A percentile compares a stretch with the other conserved stretches of the same genome.
phyloP scores from a whole-genome alignment of 306 rosid species.

The Quercus engelmannii region DNA sequence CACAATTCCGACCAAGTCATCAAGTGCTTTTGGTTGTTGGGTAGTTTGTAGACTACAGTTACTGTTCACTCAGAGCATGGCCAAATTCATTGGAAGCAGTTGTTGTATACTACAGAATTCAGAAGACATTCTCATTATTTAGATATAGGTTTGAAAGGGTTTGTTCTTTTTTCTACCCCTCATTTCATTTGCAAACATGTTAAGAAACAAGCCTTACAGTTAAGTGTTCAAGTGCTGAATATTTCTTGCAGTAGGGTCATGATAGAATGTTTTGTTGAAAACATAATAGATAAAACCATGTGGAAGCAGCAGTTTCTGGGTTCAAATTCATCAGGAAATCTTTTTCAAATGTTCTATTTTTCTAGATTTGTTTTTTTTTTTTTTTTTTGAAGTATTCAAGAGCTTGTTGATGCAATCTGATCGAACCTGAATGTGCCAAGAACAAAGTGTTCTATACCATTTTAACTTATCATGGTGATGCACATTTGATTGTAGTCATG shows the following conservation, averaged over 20 bases:
- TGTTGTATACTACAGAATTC: too few relatives aligned
- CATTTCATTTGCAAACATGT: too few relatives aligned
- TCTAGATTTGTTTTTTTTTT: neutral
- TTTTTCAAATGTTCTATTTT: neutral
- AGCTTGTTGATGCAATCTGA: neutral
- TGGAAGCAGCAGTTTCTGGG: neutral
- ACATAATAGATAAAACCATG: neutral
- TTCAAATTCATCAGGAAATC: neutral
- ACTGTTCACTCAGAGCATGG: too few relatives aligned
- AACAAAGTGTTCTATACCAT: neutral
- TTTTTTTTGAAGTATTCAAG: neutral
- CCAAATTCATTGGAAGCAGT: too few relatives aligned
- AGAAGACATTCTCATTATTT: too few relatives aligned
- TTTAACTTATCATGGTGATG: too few relatives aligned
- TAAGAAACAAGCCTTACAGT: neutral
- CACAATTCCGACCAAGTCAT: too few relatives aligned
- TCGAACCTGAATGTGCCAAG: neutral
- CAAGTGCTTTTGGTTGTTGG: too few relatives aligned
- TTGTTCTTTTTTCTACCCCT: too few relatives aligned
- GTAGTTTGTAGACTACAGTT: too few relatives aligned
- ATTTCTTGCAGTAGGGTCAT: neutral
- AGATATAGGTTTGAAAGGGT: too few relatives aligned
- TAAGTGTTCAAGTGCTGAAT: neutral
- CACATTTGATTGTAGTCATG: too few relatives aligned
- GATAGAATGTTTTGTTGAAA: neutral